Conservation (phyloP, 1,139 yeast species). For the Candida buenavistaensis region DNA sequence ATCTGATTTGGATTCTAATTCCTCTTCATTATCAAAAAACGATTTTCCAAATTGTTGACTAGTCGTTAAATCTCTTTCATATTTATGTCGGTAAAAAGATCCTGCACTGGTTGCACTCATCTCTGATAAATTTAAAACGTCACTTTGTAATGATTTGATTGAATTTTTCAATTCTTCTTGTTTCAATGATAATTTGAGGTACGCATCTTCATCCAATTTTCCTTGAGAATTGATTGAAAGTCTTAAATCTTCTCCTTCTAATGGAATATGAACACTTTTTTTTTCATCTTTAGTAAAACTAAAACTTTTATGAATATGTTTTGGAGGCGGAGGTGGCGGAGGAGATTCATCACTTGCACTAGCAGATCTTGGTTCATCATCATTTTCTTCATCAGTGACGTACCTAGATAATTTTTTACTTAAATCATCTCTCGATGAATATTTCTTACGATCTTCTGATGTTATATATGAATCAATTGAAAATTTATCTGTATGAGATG, state of each 20-base stretch:
- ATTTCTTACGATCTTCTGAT: constrained; percentile 40
- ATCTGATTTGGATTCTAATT: constrained; percentile 8
- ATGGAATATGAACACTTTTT: constrained; percentile 24
- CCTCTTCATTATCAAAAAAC: constrained; percentile 13
- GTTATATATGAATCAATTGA: constrained; percentile 30
- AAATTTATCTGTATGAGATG: constrained; percentile 10
- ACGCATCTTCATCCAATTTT: constrained; percentile 30
- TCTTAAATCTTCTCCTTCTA: constrained; percentile 41
- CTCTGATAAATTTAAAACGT: constrained; percentile 55
- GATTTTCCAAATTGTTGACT: constrained; percentile 20
- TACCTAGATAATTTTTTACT: constrained; percentile 34
- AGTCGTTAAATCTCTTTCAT: constrained; percentile 40
- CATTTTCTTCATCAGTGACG: constrained; percentile 29
- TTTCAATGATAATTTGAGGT: constrained; percentile 29
- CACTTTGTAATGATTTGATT: constrained; percentile 46
- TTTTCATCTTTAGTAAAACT: constrained; percentile 2
- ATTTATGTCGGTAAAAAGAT: constrained; percentile 71
- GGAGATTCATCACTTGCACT: constrained; percentile 21
- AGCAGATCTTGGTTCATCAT: constrained; percentile 9
- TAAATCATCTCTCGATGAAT: constrained; percentile 37
- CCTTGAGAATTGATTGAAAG: constrained; percentile 25
- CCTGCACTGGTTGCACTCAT: constrained; percentile 91
- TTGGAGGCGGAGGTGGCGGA: constrained; percentile 59
- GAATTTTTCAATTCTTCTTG: constrained; percentile 45
- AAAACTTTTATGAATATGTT: constrained; percentile 20